Conservation (phyloP, 164 flowering plant genomes). For the Nymphaea thermarum region DNA sequence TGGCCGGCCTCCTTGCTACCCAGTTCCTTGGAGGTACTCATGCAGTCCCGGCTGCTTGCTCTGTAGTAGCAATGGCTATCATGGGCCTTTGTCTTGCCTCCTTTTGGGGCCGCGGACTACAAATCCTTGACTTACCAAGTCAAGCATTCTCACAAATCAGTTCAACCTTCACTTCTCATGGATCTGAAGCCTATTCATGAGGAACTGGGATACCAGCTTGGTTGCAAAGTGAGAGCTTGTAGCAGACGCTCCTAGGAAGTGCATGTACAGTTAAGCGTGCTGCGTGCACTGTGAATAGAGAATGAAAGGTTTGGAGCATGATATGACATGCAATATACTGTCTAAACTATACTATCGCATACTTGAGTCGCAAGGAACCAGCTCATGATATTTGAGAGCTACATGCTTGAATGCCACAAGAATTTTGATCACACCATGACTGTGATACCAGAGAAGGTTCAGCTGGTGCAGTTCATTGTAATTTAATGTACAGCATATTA, state of each 20-base stretch:
- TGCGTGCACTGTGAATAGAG: neutral
- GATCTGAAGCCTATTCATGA: neutral
- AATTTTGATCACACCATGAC: too few relatives aligned
- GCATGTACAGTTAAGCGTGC: too few relatives aligned
- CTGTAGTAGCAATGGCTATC: slow-evolving; percentile 92
- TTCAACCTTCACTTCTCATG: neutral
- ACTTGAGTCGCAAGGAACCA: too few relatives aligned
- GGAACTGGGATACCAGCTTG: too few relatives aligned
- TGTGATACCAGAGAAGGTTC: too few relatives aligned
- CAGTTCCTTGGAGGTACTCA: slow-evolving; percentile 89
- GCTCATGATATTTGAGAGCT: too few relatives aligned
- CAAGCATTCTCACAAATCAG: slow-evolving; percentile 21
- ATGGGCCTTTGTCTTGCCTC: slow-evolving; percentile 93
- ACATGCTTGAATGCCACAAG: too few relatives aligned
- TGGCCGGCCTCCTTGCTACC: slow-evolving; percentile 92
- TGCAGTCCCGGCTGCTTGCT: slow-evolving; percentile 93
- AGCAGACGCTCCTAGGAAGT: too few relatives aligned
- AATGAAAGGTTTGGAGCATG: neutral
- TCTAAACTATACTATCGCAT: too few relatives aligned
- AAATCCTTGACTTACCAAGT: slow-evolving; percentile 49
- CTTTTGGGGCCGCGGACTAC: slow-evolving; percentile 77
- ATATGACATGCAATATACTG: neutral
- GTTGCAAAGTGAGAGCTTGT: too few relatives aligned
- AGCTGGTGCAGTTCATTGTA: too few relatives aligned
- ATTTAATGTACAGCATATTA: too few relatives aligned